These are phyloP conservation scores for Isoetes taiwanensis DNA, from an alignment of 75 land plant species.

Conservation along the genomic window DNA sequence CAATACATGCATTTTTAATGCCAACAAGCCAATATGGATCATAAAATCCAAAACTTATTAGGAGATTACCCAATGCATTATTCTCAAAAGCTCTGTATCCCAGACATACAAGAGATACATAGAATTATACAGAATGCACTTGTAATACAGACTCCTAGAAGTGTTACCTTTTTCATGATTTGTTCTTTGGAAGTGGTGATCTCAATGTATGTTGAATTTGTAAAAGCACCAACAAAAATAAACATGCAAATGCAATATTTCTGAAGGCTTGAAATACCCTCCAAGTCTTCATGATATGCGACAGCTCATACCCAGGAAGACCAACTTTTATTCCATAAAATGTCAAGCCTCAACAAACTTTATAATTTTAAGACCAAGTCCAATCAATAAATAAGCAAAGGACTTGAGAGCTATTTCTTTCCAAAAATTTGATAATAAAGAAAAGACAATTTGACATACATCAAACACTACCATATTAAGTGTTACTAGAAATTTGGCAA, in stretches of 20 bases:
- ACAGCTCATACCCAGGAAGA: neutral
- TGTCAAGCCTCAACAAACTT: constrained; percentile 8
- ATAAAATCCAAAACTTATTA: neutral
- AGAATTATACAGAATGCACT: neutral
- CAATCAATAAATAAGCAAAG: constrained; percentile 15
- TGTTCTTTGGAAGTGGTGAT: neutral
- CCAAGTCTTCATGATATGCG: constrained; percentile 8
- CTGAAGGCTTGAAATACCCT: constrained; percentile 24
- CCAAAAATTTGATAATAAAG: constrained; percentile 16
- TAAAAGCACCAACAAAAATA: constrained; percentile 24
- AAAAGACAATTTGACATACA: constrained; percentile 5
- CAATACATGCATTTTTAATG: neutral
- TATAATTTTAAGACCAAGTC: constrained; percentile 13
- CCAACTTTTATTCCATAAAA: neutral
- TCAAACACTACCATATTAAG: constrained; percentile 17
- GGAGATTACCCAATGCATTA: neutral
- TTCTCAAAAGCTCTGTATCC: neutral
- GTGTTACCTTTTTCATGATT: neutral
- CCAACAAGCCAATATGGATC: neutral
- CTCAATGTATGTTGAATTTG: neutral
- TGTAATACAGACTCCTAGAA: neutral
- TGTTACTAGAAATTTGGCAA: neutral
- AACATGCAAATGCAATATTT: constrained; percentile 33
- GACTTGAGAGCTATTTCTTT: constrained; percentile 18
- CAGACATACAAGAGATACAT: neutral